Evolutionary conservation across 257 asterid species (phyloP).

Genomic region (Nicotiana sylvestris): DNA sequence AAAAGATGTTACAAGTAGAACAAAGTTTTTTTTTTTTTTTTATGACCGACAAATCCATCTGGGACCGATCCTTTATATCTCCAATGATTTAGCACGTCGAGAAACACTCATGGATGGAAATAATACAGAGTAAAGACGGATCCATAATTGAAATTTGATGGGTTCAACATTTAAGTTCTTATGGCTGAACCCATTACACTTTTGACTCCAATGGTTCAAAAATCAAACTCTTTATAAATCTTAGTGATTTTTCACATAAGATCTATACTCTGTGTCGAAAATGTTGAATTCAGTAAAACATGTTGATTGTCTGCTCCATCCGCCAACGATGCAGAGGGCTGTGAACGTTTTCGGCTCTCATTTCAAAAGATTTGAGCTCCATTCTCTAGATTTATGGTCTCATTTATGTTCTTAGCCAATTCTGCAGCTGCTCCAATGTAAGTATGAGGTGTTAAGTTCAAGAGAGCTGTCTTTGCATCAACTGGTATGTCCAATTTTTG

Average conservation of each 20-base stretch:
- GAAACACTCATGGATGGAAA: not conserved
- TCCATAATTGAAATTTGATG: not conserved
- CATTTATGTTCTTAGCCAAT: too few species aligned
- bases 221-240: not conserved
- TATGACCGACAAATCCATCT: too few species aligned
- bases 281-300: not conserved
- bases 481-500: constrained; percentile 57
- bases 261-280: not conserved
- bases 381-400: not conserved
- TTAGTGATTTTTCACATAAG: not conserved
- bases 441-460: constrained; percentile 24
- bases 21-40: too few species aligned
- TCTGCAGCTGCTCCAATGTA: too few species aligned
- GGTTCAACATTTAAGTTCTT: not conserved
- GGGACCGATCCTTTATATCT: too few species aligned
- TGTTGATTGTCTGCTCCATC: not conserved
- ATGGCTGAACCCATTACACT: not conserved
- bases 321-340: not conserved
- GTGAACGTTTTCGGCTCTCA: not conserved
- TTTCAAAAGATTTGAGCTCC: constrained; percentile 14
- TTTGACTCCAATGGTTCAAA: not conserved
- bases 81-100: not conserved
- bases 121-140: not conserved
- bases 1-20: not conserved
- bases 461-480: constrained; percentile 58